Evolutionary conservation across 78 protist genomes (phyloP).

Genomic region (Dictyostelium purpureum): DNA sequence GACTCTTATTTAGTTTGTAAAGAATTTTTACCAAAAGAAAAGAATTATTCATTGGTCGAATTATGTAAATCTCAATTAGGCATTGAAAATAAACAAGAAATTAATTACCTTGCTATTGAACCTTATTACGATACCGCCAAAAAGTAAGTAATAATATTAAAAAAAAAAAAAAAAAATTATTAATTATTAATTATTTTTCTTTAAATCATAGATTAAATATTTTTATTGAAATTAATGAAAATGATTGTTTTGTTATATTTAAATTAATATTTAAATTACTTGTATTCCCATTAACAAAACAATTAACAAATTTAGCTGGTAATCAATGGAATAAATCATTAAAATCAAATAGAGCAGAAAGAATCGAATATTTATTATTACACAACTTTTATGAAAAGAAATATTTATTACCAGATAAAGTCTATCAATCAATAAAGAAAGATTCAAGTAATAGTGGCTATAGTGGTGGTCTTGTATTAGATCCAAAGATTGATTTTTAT

Average conservation of each 20-base stretch:
- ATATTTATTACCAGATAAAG: slow-evolving; percentile 94
- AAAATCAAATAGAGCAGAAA: slow-evolving; percentile 95
- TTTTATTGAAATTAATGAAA: slow-evolving; percentile 75
- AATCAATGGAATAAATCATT: slow-evolving; percentile 94
- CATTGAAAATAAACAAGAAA: slow-evolving; percentile 14
- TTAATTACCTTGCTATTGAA: slow-evolving; percentile 31
- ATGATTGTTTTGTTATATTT: slow-evolving; percentile 86
- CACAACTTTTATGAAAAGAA: slow-evolving; percentile 94
- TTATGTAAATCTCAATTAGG: slow-evolving; percentile 86
- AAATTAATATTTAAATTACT: slow-evolving; percentile 84
- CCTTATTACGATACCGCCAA: slow-evolving; percentile 1
- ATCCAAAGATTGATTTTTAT: slow-evolving; percentile 97
- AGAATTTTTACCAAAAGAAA: slow-evolving; percentile 80
- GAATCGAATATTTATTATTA: slow-evolving; percentile 96
- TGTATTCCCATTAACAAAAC: slow-evolving; percentile 95
- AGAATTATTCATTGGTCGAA: slow-evolving; percentile 84
- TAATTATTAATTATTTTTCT: not conserved
- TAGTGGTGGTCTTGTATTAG: slow-evolving; percentile 96
- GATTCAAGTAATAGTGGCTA: slow-evolving; percentile 17
- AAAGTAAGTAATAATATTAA: slow-evolving; percentile 17
- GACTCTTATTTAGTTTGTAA: slow-evolving; percentile 86
- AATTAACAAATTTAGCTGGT: slow-evolving; percentile 94
- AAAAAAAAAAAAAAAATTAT: not conserved
- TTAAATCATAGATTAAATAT: slow-evolving; percentile 48
- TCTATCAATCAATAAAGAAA: too few relatives aligned